Percentiles rank a stretch among this genome's conserved stretches.
These are phyloP conservation scores for Tetrapisispora iriomotensis DNA, from an alignment of 805 yeast genomes.

Conservation along the genomic window DNA sequence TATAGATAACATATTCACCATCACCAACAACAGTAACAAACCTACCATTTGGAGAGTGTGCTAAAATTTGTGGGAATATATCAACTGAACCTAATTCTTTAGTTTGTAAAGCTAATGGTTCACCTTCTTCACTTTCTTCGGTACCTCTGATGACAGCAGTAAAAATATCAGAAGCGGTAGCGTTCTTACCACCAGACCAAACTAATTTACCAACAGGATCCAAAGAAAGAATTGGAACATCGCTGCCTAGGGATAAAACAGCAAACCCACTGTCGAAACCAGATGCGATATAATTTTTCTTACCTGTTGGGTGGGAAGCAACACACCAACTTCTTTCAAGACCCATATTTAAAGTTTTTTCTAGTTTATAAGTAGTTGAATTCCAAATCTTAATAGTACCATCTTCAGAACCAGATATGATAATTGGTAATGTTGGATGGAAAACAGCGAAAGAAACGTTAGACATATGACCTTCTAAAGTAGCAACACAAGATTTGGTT, in stretches of 20 bases:
- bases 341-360: constrained; percentile 82
- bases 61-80: constrained; percentile 76
- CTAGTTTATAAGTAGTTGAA: constrained; percentile 85
- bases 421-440: constrained; percentile 95
- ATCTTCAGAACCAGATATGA: constrained; percentile 94
- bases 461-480: constrained; percentile 85
- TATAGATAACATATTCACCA: constrained; percentile 92
- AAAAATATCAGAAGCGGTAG: constrained; percentile 58
- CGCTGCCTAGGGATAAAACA: constrained; percentile 83
- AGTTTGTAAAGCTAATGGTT: constrained; percentile 59
- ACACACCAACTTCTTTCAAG: constrained; percentile 97
- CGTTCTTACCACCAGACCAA: constrained; percentile 67
- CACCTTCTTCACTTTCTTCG: constrained; percentile 71
- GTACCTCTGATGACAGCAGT: constrained; percentile 68
- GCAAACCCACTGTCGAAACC: constrained; percentile 94
- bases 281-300: constrained; percentile 70
- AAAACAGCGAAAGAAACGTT: constrained; percentile 95
- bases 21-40: constrained; percentile 96
- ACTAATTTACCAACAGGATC: constrained; percentile 87
- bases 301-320: constrained; percentile 51
- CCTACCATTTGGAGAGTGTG: constrained; percentile 95
- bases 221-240: constrained; percentile 88
- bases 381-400: constrained; percentile 93
- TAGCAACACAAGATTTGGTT: constrained; percentile 90
- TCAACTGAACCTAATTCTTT: constrained; percentile 94